Percentiles rank a stretch among this genome's conserved stretches.
phyloP scores from a whole-genome alignment of 129 eudicot species.

The Flaveria bidentis region DNA sequence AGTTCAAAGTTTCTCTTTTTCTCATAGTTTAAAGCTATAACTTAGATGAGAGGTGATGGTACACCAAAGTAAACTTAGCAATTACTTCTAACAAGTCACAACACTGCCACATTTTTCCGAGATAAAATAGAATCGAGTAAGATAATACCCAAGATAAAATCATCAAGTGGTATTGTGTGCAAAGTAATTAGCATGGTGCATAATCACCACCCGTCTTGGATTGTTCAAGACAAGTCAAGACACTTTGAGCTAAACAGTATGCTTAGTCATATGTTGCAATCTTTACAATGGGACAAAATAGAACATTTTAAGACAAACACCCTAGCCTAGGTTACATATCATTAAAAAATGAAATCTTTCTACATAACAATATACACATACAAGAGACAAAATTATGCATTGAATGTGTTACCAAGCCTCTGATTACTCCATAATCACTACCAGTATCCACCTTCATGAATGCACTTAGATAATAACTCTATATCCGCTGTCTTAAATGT shows the following conservation, averaged over 20 bases:
- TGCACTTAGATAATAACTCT: background rate
- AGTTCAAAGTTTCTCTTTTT: constrained; percentile 4
- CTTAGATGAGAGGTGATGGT: background rate
- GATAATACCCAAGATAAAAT: background rate
- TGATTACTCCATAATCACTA: background rate
- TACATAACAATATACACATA: background rate
- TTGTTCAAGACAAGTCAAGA: background rate
- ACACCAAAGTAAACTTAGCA: background rate
- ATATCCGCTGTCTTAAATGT: no score
- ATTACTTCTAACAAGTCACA: background rate
- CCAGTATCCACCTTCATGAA: background rate
- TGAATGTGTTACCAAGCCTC: background rate
- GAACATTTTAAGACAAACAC: constrained; percentile 2
- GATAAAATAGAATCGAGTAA: background rate
- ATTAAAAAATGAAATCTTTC: background rate
- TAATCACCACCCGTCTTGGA: background rate
- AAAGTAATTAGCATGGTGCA: background rate
- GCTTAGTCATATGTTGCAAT: background rate
- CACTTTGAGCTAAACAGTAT: background rate
- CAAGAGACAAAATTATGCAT: constrained; percentile 25
- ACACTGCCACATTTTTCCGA: background rate
- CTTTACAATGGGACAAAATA: background rate
- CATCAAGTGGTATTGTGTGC: background rate
- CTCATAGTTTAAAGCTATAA: background rate
- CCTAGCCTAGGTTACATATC: constrained; percentile 4